Evolutionary conservation across 2,329 filamentous ascomycete species (phyloP), one percentile per base, ranked within the genome.

Genomic region (Lachnellula arida): DNA sequence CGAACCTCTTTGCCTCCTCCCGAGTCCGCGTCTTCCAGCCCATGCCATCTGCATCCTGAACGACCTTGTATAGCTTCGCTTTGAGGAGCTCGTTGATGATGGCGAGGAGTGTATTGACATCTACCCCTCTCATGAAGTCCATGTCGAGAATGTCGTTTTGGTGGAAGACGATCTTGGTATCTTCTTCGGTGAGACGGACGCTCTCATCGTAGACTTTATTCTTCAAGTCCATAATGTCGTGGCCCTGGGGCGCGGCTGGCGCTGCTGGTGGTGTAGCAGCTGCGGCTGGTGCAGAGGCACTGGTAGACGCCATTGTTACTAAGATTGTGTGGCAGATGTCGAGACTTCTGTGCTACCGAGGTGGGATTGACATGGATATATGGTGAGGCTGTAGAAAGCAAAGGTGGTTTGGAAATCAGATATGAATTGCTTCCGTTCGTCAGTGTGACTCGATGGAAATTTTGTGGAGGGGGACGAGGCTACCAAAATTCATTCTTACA

Each of bases 1-100:
- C 74, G 57, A 72, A 86, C 82, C 85, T 86, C 63, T 79, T 77
- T 2, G 84, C 84, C 63, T 87, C 84, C 46, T 81, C 80, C 43
- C 75, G 73, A 49, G 79, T 77, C 42, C 84, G 78, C 71, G 81
- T 78, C 63, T 79, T 78, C 82, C 83, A 87, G 58, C 76, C 76
- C 25, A 81, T 72, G n/a, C 69, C 69, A 44, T 72, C 72, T 46
- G 71, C 70, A 37, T 75, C 72, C 50, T 72, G 69, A 49, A 79
- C 75, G 23, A 75, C 73, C 56, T 78, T 76, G 63, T 86, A 80
- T 39, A 86, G 76, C 68, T 81, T 81, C 65, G 87, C 82, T 64
- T 83, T 75, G 57, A 78, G 78, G 51, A 87, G 76, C 35, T 72
- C 74, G 70, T 85, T 81, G 42, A 85, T 75, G 15, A 84, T 78